phyloP scores from a whole-genome alignment of 352 stramenopile genomes.

The Pythium chondricola region DNA sequence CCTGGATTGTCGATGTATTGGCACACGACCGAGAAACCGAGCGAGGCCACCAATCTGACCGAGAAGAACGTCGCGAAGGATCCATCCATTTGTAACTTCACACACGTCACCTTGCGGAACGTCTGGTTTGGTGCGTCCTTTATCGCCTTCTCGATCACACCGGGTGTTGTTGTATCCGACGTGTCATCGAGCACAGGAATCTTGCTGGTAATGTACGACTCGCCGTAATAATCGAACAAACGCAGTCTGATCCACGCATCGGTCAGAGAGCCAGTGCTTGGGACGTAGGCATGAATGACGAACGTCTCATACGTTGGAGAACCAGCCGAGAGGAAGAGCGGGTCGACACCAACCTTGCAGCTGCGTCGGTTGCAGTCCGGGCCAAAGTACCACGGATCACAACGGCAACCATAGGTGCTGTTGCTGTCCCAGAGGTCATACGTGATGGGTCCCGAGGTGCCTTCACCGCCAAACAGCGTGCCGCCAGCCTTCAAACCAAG shows the following conservation, averaged over 20 bases:
- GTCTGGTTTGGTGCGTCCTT: conserved; percentile 38
- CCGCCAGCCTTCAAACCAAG: conserved; percentile 40
- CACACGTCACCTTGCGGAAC: conserved; percentile 40
- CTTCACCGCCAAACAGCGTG: conserved; percentile 32
- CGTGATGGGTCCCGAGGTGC: conserved; percentile 11
- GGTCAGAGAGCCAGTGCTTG: background rate
- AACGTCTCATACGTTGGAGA: conserved; percentile 43
- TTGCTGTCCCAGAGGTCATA: conserved; percentile 83
- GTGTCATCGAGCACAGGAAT: conserved; percentile 32
- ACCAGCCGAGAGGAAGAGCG: conserved; percentile 42
- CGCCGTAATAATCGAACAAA: conserved; percentile 63
- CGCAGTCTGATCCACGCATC: conserved; percentile 35
- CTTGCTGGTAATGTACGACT: conserved; percentile 51
- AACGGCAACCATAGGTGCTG: conserved; percentile 82
- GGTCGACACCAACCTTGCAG: conserved; percentile 70
- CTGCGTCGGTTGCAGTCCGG: conserved; percentile 67
- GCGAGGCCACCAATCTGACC: conserved; percentile 2
- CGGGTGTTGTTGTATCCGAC: too few relatives aligned
- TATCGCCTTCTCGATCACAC: conserved; percentile 18
- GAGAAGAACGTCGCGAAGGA: conserved; percentile 9
- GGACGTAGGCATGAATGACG: conserved; percentile 31
- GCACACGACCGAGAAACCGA: conserved; percentile 46
- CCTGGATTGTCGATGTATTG: conserved; percentile 54
- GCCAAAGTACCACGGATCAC: conserved; percentile 83
- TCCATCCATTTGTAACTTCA: background rate